Base-by-base conservation (phyloP, 2,329 filamentous ascomycete genomes). In the Alternaria rosae region DNA sequence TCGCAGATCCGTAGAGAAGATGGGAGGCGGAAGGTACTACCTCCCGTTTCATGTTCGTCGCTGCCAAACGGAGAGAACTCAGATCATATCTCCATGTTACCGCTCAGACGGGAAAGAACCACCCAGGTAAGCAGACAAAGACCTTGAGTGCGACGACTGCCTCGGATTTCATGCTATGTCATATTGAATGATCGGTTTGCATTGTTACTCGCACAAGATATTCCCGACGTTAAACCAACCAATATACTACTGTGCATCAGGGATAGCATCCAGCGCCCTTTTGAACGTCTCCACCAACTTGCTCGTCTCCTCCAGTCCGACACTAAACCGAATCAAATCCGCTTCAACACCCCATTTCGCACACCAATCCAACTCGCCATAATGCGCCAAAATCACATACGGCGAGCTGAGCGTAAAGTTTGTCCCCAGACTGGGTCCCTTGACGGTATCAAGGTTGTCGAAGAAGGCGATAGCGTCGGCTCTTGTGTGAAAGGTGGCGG, bases 331-430 rank as follows among this genome's bases (percentile, higher is more conserved):
- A 50, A 98, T 86, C 58, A 99, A 80, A 76, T 92, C 87, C 2
- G 88, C 87, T 57, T 95, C 91, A 4, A 97, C 92, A 0, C 94
- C 93, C 77, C 91, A 94, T 62, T 89, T 84, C 25, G 86, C 88
- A 44, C 92, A 92, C 85, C 95, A 99, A n/a, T 94, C 90, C 43
- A 98, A 79, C 82, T 99, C 95, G 47, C 87, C 85, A 73, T 95
- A 99, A 79, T 99, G 95, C 5, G 95, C 95, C 30, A 99, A 81
- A 32, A 99, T 83, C 21, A 95, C 93, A 78, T 97, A 99, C 0
- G 95, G 95, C 51, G 91, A 97, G 59, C 91, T 91, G 38, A 99
- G 83, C 0, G 95, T 98, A 77, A 99, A 99, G 79, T 99, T 99
- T 1, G 95, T 98, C 3, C 95, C 95, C 52, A 99, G 83, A 79